Evolutionary conservation across 768 basidiomycete genomes (phyloP).

Genomic region (Tricholoma sp.): DNA sequence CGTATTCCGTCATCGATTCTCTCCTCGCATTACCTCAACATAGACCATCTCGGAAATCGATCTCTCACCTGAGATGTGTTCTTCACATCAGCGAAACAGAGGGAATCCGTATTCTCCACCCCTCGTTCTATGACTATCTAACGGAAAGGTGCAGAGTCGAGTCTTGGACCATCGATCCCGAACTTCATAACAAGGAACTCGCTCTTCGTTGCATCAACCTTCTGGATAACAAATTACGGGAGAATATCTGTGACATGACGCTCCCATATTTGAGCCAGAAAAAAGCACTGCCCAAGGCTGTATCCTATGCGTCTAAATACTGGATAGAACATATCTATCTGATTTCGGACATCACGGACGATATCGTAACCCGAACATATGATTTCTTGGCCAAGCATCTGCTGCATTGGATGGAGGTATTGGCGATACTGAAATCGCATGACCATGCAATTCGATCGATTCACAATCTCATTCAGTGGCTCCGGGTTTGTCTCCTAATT

Average conservation of each 20-base stretch:
- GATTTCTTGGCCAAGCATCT: background rate
- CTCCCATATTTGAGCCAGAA: background rate
- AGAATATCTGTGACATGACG: background rate
- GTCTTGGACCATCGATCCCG: background rate
- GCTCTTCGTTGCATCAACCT: background rate
- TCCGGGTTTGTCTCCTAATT: background rate
- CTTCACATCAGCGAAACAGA: background rate
- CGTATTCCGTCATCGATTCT: background rate
- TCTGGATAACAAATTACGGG: background rate
- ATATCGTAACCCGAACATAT: background rate
- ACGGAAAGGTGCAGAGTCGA: background rate
- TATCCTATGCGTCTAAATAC: background rate
- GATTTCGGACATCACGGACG: background rate
- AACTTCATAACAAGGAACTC: background rate
- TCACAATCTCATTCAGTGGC: background rate
- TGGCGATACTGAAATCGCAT: background rate
- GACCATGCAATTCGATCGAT: background rate
- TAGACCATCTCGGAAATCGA: background rate
- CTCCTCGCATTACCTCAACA: background rate
- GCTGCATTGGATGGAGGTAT: background rate
- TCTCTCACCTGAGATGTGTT: background rate
- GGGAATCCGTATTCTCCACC: background rate
- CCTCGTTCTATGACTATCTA: background rate
- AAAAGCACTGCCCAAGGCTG: background rate
- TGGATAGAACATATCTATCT: background rate